Percentiles rank a stretch among this genome's conserved stretches.
phyloP scores from a whole-genome alignment of 352 stramenopile genomes.

The Globisporangium orthogonon region DNA sequence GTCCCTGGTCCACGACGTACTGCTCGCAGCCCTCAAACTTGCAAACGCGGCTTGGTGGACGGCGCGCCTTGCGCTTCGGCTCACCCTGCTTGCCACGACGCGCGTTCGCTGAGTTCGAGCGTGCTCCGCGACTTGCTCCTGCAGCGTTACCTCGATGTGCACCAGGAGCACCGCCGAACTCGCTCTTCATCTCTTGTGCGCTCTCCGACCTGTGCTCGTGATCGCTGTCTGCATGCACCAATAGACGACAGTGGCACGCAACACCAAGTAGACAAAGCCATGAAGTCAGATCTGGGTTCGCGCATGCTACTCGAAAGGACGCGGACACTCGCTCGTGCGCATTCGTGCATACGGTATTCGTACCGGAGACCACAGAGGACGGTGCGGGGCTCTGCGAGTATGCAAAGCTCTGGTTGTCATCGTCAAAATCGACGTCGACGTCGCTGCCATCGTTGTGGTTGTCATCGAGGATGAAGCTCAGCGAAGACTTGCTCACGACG shows the following conservation, averaged over 20 bases:
- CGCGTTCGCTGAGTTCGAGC: neutral
- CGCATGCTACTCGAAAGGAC: neutral
- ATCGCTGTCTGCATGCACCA: constrained; percentile 9
- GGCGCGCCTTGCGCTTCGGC: constrained; percentile 41
- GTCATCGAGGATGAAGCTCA: constrained; percentile 72
- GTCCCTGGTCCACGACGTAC: constrained; percentile 74
- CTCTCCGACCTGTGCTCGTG: constrained; percentile 10
- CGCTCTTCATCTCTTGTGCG: constrained; percentile 2
- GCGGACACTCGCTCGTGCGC: neutral
- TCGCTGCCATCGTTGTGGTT: neutral
- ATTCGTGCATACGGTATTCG: neutral
- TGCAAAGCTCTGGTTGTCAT: constrained; percentile 10
- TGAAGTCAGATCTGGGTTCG: constrained; percentile 10
- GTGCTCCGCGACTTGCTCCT: neutral
- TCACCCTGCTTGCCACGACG: constrained; percentile 24
- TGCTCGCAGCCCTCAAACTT: constrained; percentile 70
- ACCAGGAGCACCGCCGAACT: neutral
- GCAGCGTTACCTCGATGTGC: neutral
- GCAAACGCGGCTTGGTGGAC: constrained; percentile 58
- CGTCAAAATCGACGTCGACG: neutral
- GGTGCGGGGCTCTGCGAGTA: constrained; percentile 14
- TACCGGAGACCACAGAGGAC: constrained; percentile 16
- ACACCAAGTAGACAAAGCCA: neutral
- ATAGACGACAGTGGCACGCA: constrained; percentile 4
- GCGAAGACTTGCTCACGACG: constrained; percentile 47